Evolutionary conservation across 768 basidiomycete species (phyloP).

Genomic region (Clathrus columnatus): DNA sequence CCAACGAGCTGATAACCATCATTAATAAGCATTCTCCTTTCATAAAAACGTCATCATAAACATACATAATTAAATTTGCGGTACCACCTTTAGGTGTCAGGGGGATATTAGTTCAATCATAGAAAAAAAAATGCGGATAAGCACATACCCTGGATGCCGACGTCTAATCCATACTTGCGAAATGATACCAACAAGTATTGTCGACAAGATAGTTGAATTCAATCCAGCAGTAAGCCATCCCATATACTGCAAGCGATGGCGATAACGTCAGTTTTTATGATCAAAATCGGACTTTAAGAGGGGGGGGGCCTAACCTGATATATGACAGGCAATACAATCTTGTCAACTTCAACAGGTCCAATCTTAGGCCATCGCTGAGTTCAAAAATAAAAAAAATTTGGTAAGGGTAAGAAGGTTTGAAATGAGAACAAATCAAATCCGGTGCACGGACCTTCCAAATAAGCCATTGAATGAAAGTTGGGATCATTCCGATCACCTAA

Average conservation of each 20-base stretch:
- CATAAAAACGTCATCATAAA: too few relatives aligned
- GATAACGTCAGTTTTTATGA: too few relatives aligned
- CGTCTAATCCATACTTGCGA: constrained; percentile 53
- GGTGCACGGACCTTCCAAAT: constrained; percentile 34
- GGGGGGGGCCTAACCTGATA: constrained; percentile 29
- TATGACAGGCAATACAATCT: constrained; percentile 47
- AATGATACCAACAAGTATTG: constrained; percentile 42
- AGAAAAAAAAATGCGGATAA: too few relatives aligned
- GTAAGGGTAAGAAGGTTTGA: neutral
- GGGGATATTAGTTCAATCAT: neutral
- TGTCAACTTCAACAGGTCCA: constrained; percentile 40
- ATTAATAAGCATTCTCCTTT: neutral
- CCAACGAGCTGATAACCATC: constrained; percentile 34
- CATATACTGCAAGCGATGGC: constrained; percentile 3
- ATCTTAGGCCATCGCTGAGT: constrained; percentile 46
- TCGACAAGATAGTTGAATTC: constrained; percentile 41
- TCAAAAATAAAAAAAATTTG: too few relatives aligned
- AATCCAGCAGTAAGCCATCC: constrained; percentile 36
- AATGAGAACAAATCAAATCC: neutral
- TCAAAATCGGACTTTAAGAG: constrained; percentile 27
- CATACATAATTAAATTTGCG: constrained; percentile 23
- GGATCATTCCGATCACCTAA: constrained; percentile 41
- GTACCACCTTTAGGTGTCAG: constrained; percentile 38
- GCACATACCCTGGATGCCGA: constrained; percentile 38
- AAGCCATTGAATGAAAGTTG: constrained; percentile 46